Evolutionary conservation across 306 rosid species (phyloP).

Genomic region (Cucumis melo): DNA sequence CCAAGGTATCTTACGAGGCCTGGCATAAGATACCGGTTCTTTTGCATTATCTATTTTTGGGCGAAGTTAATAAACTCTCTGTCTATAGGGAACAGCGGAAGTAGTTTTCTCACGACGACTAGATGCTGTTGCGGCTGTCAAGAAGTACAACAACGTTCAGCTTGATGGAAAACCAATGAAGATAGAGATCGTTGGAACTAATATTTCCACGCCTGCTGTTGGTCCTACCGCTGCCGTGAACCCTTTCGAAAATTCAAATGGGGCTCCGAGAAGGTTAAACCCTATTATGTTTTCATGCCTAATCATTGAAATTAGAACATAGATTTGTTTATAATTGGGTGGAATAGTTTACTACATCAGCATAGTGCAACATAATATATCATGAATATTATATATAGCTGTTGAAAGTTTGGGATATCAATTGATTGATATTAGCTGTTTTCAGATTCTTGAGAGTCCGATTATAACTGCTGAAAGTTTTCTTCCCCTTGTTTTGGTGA

Average conservation of each 20-base stretch:
- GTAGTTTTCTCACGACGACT: constrained; percentile 63
- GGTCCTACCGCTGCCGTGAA: constrained; percentile 17
- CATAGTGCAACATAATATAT: not conserved
- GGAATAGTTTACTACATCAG: not conserved
- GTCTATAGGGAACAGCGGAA: constrained; percentile 82
- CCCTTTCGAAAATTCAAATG: constrained; percentile 39
- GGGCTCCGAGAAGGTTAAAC: constrained; percentile 20
- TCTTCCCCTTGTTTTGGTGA: not conserved
- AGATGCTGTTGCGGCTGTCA: constrained; percentile 85
- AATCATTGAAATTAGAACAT: not conserved
- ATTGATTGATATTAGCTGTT: not conserved
- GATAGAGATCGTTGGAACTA: constrained; percentile 87
- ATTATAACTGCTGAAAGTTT: too few relatives aligned
- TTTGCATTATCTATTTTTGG: constrained; percentile 11
- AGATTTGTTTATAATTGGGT: not conserved
- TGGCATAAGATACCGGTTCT: constrained; percentile 12
- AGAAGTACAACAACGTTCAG: constrained; percentile 86
- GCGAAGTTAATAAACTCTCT: constrained; percentile 14
- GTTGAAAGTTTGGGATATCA: not conserved
- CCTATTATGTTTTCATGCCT: not conserved
- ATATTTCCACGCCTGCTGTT: constrained; percentile 41
- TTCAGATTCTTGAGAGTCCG: not conserved
- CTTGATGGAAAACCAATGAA: constrained; percentile 93
- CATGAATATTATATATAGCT: too few relatives aligned
- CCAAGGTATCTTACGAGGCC: constrained; percentile 55